Percentiles rank a stretch among this genome's conserved stretches.
Conservation (phyloP, 2,329 filamentous ascomycete species). For the Whalleya microplaca region DNA sequence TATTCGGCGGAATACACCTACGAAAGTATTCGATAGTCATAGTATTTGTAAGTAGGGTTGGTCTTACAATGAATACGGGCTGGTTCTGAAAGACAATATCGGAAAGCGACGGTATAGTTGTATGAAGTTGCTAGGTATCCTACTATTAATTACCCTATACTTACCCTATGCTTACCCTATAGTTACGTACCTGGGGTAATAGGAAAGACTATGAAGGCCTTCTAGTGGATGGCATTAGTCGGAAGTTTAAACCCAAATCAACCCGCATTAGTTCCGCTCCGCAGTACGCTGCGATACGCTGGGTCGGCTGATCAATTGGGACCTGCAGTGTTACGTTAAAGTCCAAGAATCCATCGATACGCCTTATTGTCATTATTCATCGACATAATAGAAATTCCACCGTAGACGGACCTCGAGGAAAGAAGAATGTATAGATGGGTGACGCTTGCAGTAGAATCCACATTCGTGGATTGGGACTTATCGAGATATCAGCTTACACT, state of each 20-base stretch:
- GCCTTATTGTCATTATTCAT: background rate
- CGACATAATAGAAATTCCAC: background rate
- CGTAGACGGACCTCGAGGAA: background rate
- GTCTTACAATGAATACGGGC: too few species aligned
- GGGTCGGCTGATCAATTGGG: background rate
- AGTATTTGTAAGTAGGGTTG: too few species aligned
- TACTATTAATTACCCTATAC: conserved; percentile 20
- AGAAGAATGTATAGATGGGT: background rate
- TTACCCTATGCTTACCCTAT: conserved; percentile 20
- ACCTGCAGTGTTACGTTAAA: too few species aligned
- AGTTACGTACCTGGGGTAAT: background rate
- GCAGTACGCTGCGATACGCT: too few species aligned
- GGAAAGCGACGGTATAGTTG: too few species aligned
- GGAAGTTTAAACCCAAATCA: background rate
- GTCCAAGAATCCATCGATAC: background rate
- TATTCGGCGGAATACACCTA: too few species aligned
- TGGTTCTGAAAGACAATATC: too few species aligned
- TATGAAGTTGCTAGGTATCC: too few species aligned
- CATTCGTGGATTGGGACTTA: background rate
- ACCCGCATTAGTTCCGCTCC: background rate
- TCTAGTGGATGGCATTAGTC: background rate
- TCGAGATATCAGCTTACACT: background rate
- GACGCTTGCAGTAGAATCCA: background rate
- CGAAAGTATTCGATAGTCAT: too few species aligned
- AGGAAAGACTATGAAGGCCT: background rate